Conservation (phyloP, 2,329 filamentous ascomycete species). For the Phyllachora maydis region DNA sequence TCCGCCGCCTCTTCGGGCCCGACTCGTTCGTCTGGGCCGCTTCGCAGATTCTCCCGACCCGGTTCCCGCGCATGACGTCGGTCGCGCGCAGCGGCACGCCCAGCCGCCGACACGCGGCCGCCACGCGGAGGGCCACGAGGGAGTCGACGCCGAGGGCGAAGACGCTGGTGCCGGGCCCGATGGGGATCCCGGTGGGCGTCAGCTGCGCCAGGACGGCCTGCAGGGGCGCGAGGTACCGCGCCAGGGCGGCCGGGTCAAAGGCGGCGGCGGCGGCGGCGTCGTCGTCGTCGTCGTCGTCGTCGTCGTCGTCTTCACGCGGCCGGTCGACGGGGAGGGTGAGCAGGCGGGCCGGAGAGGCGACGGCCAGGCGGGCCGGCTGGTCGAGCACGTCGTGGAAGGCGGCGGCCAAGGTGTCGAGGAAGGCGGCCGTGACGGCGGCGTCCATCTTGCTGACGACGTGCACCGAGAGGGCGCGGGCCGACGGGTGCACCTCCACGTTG, state of each 20-base stretch:
- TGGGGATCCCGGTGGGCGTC: not conserved
- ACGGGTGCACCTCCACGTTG: no score
- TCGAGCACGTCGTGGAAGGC: not conserved
- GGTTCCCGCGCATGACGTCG: not conserved
- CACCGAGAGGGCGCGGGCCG: no score
- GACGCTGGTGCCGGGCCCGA: not conserved
- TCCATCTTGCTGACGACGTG: no score
- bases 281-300: not conserved
- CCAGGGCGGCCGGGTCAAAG: not conserved
- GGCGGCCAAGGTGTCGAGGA: no score
- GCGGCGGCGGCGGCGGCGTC: no score
- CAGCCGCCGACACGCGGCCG: not conserved
- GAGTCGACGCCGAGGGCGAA: slow-evolving; percentile 24
- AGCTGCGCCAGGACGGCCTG: not conserved
- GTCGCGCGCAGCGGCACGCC: slow-evolving; percentile 1
- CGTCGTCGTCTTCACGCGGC: not conserved
- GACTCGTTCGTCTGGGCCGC: not conserved
- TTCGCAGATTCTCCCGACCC: slow-evolving; percentile 1
- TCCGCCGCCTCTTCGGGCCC: not conserved
- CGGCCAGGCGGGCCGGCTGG: not conserved
- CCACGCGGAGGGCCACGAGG: slow-evolving; percentile 1
- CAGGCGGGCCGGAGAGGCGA: not conserved
- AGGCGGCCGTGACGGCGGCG: no score
- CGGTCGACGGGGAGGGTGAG: not conserved
- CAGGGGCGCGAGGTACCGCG: not conserved